Evolutionary conservation across 2,329 filamentous ascomycete genomes (phyloP), one percentile per base, ranked within the genome.

Genomic region (Tolypocladium tropicale): DNA sequence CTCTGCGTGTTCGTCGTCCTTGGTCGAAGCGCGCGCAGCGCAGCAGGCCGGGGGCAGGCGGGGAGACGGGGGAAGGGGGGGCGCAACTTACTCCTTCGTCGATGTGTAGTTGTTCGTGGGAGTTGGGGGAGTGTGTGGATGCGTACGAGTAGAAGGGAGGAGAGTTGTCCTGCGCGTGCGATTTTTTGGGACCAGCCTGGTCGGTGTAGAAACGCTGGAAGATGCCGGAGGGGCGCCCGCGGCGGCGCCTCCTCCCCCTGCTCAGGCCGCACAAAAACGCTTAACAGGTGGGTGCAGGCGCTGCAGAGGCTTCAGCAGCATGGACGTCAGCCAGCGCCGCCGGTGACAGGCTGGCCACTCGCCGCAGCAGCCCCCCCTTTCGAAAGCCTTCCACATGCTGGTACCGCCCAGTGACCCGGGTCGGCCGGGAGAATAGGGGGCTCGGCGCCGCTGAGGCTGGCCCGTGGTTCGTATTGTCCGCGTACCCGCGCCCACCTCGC

Each of bases 51-150:
- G 48, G 49, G 53, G n/a, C 39, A 21, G 21, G 7, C n/a, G 39
- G 37, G 33, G 32, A 39, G 33, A 34, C 21, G 52, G 28, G 46
- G 18, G 4, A n/a, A 39, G 7, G 18, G 30, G 28, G 11, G 23
- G 33, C 21, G 36, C 30, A 52, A 60, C 58, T 60, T 60, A 60
- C 58, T 60, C 58, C 48, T 57, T 57, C 53, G 53, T 57, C 52
- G 55, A 57, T 56, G 55, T 54, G 55, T 52, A 54, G 48, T 43
- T 54, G 55, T 55, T 34, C 53, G 49, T 49, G 53, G 41, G 48
- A 21, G 50, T n/a, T 50, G 36, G 36, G 56, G 43, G n/a, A n/a
- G n/a, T n/a, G 46, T 49, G 55, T 55, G 55, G 55, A 55, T 37
- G 59, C 46, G 55, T 54, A 51, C n/a, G 55, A 46, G 52, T n/a